Evolutionary conservation across 23 red algal species (phyloP), one percentile per base, ranked within the genome.

Genomic region (Pyropia haitanensis): DNA sequence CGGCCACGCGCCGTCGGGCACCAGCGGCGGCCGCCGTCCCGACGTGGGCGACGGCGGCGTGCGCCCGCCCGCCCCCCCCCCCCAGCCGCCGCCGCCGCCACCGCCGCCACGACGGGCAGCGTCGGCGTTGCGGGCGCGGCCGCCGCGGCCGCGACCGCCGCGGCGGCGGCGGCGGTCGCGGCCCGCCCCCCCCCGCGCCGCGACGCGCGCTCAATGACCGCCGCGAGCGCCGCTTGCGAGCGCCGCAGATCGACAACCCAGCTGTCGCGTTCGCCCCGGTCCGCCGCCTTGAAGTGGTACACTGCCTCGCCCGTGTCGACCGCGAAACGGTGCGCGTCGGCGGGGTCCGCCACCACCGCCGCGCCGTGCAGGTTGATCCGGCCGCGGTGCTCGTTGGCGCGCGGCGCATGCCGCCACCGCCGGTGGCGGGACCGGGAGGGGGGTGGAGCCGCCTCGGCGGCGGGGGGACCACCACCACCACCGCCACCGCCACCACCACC

Each of bases 301-400:
- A 96, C 77, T 52, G 85, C 70, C 28, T 72, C 70, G 13, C 86
- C 91, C n/a, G 79, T 78, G 70, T 96, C 91, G 22, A 96, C 85
- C 8, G 79, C 84, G 57, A 96, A 88, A n/a, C 84, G 77, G 46
- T 65, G 61, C 51, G 18, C 29, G 56, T 96, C 91, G 17, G 83
- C 72, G 31, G 85, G 83, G 66, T 96, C 81, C 18, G 83, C 58
- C 24, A 83, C 58, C 16, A 96, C 84, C 44, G 80, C 84, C 29
- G 91, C 82, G 0, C 61, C 34, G 30, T 89, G 91, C 71, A 96
- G 56, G 25, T 84, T 88, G 60, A 96, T 96, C 20, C 51, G 46
- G 26, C 91, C 91, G 39, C 39, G 39, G 39, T 46, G 39, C 39
- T 46, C 33, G 31, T 64, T n/a, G 58, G 53, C 30, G 53, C 30